A percentile compares a stretch with the other conserved stretches of the same genome.
Evolutionary conservation across 2,329 filamentous ascomycete species (phyloP).

Genomic region (Hypoxylon sp.): DNA sequence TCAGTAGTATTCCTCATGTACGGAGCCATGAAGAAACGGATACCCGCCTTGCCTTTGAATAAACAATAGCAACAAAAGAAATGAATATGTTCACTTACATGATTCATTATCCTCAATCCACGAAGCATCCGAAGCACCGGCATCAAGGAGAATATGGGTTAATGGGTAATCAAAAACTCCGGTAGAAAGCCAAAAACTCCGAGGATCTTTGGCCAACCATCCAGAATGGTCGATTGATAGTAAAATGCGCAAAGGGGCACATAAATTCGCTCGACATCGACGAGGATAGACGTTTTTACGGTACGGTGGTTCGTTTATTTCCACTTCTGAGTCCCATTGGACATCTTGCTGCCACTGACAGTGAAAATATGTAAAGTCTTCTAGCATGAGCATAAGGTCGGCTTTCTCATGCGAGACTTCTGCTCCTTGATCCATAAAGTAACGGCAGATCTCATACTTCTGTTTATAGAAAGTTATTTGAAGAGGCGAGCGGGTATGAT

Average conservation of each 20-base stretch:
- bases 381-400: constrained; percentile 5
- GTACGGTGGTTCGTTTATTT: neutral
- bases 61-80: neutral
- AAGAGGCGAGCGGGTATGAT: neutral
- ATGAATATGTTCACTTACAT: neutral
- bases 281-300: neutral
- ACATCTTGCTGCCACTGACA: neutral
- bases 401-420: neutral
- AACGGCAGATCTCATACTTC: constrained; percentile 6
- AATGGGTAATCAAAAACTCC: neutral
- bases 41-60: neutral
- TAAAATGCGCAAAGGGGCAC: neutral
- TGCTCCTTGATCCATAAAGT: constrained; percentile 8
- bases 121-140: constrained; percentile 3
- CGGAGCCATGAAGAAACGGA: neutral
- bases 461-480: neutral
- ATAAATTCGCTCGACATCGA: neutral
- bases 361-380: neutral
- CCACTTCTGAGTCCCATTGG: neutral
- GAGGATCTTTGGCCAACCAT: constrained; percentile 3
- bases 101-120: neutral
- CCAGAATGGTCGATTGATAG: constrained; percentile 6
- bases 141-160: constrained; percentile 7
- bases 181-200: constrained; percentile 3
- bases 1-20: neutral